Evolutionary conservation across 805 yeast genomes (phyloP), one percentile per base, ranked within the genome.

Genomic region (Myxozyma udenii): DNA sequence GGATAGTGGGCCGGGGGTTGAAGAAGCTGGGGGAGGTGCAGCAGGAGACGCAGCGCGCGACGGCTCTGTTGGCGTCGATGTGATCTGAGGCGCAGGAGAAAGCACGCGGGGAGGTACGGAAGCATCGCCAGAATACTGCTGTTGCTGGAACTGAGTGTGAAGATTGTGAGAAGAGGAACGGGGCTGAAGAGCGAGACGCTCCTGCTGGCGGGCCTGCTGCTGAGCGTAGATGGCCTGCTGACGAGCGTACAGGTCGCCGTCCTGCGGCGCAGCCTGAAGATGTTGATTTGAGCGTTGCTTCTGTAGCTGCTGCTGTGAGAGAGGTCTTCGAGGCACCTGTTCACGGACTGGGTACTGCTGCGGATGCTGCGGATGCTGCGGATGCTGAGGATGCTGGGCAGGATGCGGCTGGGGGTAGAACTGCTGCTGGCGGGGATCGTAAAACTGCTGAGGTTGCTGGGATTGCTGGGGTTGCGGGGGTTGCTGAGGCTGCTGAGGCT

Each of bases 161-260:
- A 28, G 42, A 40, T 40, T 24, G 11, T 40, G 43, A 4, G 43
- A 24, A 14, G 43, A 40, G 12, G 2, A 12, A 14, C 45, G 45
- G 12, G 45, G 36, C 19, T 25, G 45, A 19, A 41, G 33, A 9
- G 45, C 45, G 3, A 25, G 45, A 11, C 35, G 35, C 25, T 21
- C 21, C 24, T 44, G 47, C 21, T 44, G 41, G 28, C 35, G 46
- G 22, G 25, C 18, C 18, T 19, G 16, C 41, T 44, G 47, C 12
- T 44, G 46, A 16, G 25, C 35, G 23, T 25, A 16, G 4, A 14
- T 11, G 23, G 45, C 45, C 30, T 44, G 48, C 24, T 37, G 48
- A 9, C 33, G 9, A 14, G 14, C 14, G 14, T 9, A 9, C 33
- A 9, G 33, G 12, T 28, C 33, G 14, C 14, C 33, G 33, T 28